Base-by-base conservation (phyloP, 2,329 filamentous ascomycete genomes). In the Cercospora berteroae region DNA sequence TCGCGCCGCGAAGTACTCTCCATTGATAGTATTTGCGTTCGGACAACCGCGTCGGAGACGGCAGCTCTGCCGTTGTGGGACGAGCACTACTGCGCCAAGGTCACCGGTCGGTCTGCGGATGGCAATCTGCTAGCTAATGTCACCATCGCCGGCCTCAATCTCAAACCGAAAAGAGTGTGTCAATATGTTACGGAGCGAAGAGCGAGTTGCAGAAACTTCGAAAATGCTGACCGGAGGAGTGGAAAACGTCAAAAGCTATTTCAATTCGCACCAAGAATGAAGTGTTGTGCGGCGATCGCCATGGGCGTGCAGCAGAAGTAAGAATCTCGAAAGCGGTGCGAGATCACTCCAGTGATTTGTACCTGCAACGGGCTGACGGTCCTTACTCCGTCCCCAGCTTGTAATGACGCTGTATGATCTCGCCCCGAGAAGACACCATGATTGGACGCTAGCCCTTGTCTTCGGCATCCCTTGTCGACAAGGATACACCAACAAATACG, bases 11-110 rank as follows among this genome's bases (percentile, higher is more conserved):
- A 39, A 25, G 63, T 70, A 9, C 69, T 60, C 57, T 76, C 93
- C 4, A 90, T 93, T 73, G 90, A 94, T 72, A 90, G 91, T 1
- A 88, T 89, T 77, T 90, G 86, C 64, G 64, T 92, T 10, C 73
- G 77, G 48, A 88, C 85, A 0, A 80, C 83, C 16, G 80, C 81
- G 0, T 88, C 83, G 0, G 82, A 88, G 10, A 82, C 80, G 67
- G 83, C 91, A 13, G 39, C 61, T 65, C 71, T 75, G 66, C 44
- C 63, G 6, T 75, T 71, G 63, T 56, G 67, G 23, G 67, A 72
- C 64, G 66, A 67, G 52, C 68, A 62, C 20, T 67, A 76, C 10
- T 68, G 63, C 33, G 68, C 74, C 4, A 68, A 64, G 52, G 64
- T 72, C 25, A 67, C 65, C 12, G 76, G 74, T 10, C 61, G 56